These are phyloP conservation scores for Fusarium protoensiforme DNA, from an alignment of 2,329 filamentous ascomycete species.

Conservation along the genomic window DNA sequence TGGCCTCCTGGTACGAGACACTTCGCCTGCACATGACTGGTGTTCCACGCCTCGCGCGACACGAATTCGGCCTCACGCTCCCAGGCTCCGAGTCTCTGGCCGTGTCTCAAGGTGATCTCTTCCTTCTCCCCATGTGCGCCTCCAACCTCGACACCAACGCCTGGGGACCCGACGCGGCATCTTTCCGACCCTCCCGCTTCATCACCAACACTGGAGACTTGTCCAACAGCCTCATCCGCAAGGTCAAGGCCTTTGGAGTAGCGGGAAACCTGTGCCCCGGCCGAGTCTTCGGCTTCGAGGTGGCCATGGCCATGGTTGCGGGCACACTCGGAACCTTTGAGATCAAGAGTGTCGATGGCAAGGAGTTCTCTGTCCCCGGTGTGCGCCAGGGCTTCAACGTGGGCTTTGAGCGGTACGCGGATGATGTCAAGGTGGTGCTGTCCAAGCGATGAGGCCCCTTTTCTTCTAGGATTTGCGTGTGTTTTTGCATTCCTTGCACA, in stretches of 20 bases:
- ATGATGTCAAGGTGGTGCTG: constrained; percentile 42
- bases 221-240: constrained; percentile 34
- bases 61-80: constrained; percentile 40
- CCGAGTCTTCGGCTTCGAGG: constrained; percentile 45
- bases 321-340: constrained; percentile 44
- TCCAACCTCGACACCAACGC: constrained; percentile 42
- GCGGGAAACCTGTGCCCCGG: constrained; percentile 48
- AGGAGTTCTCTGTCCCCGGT: constrained; percentile 34
- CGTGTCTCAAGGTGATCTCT: constrained; percentile 43
- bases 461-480: not conserved
- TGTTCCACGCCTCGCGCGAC: constrained; percentile 44
- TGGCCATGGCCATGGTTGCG: constrained; percentile 42
- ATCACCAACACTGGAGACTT: constrained; percentile 37
- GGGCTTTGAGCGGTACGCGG: constrained; percentile 46
- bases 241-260: constrained; percentile 46
- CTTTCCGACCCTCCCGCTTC: constrained; percentile 45
- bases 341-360: constrained; percentile 29
- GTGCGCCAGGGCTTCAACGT: constrained; percentile 43
- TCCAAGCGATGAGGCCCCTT: constrained; percentile 16
- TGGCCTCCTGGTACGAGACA: constrained; percentile 47
- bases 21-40: constrained; percentile 47
- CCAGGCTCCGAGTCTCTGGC: constrained; percentile 29
- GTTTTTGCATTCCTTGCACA: not conserved
- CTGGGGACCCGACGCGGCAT: constrained; percentile 44
- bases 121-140: constrained; percentile 47